Base-by-base conservation (phyloP, 495 filamentous ascomycete genomes). In the Pseudoneurospora amorphoporcata region DNA sequence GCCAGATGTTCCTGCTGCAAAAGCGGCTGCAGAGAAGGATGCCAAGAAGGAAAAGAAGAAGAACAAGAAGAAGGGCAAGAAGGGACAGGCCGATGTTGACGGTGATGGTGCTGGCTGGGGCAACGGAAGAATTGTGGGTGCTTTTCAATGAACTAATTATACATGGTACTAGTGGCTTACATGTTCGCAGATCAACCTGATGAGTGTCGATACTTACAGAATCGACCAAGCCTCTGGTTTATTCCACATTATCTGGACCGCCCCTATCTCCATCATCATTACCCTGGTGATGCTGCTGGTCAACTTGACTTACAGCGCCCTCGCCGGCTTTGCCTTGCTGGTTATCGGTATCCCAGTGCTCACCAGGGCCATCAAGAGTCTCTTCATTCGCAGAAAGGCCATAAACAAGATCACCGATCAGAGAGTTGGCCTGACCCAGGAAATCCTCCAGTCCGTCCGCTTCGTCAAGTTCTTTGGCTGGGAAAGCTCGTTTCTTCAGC, bases 381-480 rank as follows among this genome's bases (percentile, higher is more conserved):
- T 98, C 17, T 91, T 97, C 76, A 81, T 74, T 8, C 88, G 92
- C 37, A 87, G 95, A 76, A 87, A 87, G 76, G 85, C 80, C 41
- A 97, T 97, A 84, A 97, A 97, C 83, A 93, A 93, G 77, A 88
- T 97, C 73, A 98, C 95, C 7, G 95, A 98, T 80, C 91, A 93
- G 80, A 87, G 95, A 53, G 94, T 98, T 8, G 90, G 91, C 68
- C 83, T 98, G 42, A 98, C 94, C 0, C 95, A 98, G 77, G 95
- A 98, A 77, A 96, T 98, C 41, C 79, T 98, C 29, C 91, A 94
- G 73, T 91, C 91, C 1, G 94, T 97, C 65, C 88, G 94, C 19
- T 98, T 98, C 76, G 94, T 98, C 79, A 98, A 98, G 80, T 97
- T 88, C 81, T 98, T 97, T 78, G 95, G 92, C 8, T 98, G 95